Evolutionary conservation across 1,139 yeast species (phyloP).

Genomic region (Lodderomyces margitis): DNA sequence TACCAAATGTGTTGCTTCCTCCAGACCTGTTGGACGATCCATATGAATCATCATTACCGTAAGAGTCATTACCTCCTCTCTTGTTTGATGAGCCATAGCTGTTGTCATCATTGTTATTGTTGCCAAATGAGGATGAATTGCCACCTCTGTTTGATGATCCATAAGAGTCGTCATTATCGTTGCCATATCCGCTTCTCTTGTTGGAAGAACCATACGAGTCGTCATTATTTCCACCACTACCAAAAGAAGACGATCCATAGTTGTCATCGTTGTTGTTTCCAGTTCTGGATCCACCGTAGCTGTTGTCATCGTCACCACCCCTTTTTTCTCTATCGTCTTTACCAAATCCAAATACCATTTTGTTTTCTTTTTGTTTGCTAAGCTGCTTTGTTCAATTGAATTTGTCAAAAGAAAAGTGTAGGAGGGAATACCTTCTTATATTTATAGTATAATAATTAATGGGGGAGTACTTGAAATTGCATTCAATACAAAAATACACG

Average conservation of each 20-base stretch:
- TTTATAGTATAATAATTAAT: no score
- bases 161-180: conserved; percentile 14
- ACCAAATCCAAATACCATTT: conserved; percentile 35
- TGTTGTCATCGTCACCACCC: conserved; percentile 7
- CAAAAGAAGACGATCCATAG: conserved; percentile 7
- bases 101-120: conserved; percentile 8
- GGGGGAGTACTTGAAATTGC: background rate
- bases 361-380: conserved; percentile 9
- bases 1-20: background rate
- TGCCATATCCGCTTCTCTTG: background rate
- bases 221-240: conserved; percentile 20
- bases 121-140: conserved; percentile 1
- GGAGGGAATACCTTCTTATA: no score
- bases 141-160: conserved; percentile 12
- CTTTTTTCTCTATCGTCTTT: conserved; percentile 17
- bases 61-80: conserved; percentile 11
- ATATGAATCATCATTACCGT: conserved; percentile 5
- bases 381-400: background rate
- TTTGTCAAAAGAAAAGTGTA: no score
- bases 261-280: conserved; percentile 10
- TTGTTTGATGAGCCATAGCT: conserved; percentile 6
- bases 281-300: conserved; percentile 11
- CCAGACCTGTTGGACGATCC: conserved; percentile 17
- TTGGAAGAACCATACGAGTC: conserved; percentile 17
- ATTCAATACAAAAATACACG: background rate